Evolutionary conservation across 2,329 filamentous ascomycete genomes (phyloP), one percentile per base, ranked within the genome.

Genomic region (Cladosporium sp.): DNA sequence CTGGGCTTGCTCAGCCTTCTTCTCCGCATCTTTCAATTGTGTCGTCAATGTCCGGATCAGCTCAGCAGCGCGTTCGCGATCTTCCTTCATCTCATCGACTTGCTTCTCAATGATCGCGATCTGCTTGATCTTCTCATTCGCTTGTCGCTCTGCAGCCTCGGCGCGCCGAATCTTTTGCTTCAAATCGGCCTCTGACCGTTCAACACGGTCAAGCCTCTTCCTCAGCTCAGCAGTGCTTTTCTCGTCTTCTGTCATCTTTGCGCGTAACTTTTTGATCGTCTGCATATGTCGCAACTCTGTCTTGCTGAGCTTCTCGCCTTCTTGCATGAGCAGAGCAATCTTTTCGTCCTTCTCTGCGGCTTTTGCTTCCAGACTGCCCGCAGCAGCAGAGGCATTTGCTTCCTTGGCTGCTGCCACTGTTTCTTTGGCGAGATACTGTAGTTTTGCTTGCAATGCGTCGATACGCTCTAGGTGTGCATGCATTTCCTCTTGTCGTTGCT

Each of bases 281-380:
- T 87, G 87, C 67, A 94, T 84, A 69, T 96, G 89, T 73, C 93
- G 92, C 77, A 97, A 86, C 76, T 99, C 95, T 0, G 87, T 91
- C 71, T 90, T 91, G 1, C 92, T 93, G 10, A 98, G 83, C 70
- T 90, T 93, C 72, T 95, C 91, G 0, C 96, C 95, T 80, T 99
- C 95, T 71, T 96, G 90, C 83, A 99, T 91, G 14, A 99, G 81
- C 56, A 93, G 81, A 2, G 93, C 92, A 72, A 98, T 96, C 75
- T 91, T 91, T 72, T 94, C 89, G 72, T 98, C 93, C 74, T 93
- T 96, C 73, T 96, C 93, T 1, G 92, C 91, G 16, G 98, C 77
- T 74, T 91, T 93, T 76, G 89, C 91, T 69, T 96, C 91, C 1
- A 83, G 65, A 65, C 88, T 91, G 6, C 90, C 90, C 0, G 86